Evolutionary conservation across 2,329 filamentous ascomycete genomes (phyloP).

Genomic region (Monilinia aucupariae): DNA sequence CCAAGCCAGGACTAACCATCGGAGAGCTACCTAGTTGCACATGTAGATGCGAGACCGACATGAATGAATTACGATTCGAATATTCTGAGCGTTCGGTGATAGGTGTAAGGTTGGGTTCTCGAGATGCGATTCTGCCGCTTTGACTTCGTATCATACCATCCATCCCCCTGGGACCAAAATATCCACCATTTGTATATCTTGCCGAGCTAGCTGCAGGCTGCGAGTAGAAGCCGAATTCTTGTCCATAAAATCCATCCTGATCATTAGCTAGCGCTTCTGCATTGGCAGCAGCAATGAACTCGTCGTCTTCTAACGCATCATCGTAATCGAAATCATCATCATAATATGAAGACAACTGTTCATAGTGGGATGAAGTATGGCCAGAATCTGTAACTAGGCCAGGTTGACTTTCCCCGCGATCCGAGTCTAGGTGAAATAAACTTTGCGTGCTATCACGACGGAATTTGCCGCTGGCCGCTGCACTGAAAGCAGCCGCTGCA

Average conservation of each 20-base stretch:
- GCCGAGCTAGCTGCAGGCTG: conserved; percentile 42
- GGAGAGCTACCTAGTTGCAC: conserved; percentile 29
- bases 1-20: conserved; percentile 66
- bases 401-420: conserved; percentile 33
- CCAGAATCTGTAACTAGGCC: conserved; percentile 40
- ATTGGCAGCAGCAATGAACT: conserved; percentile 91
- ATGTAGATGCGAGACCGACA: conserved; percentile 46
- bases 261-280: conserved; percentile 89
- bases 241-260: conserved; percentile 88
- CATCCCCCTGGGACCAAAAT: conserved; percentile 72
- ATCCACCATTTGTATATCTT: conserved; percentile 72
- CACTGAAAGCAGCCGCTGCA: conserved; percentile 72
- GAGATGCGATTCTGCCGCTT: conserved; percentile 68
- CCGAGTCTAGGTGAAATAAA: conserved; percentile 26
- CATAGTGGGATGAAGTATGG: conserved; percentile 33
- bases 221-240: conserved; percentile 95
- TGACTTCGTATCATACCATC: conserved; percentile 56
- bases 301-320: conserved; percentile 73
- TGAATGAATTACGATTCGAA: conserved; percentile 84
- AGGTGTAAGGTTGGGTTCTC: conserved; percentile 88
- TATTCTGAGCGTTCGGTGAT: conserved; percentile 96
- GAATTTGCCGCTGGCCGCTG: conserved; percentile 71
- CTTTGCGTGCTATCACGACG: conserved; percentile 44
- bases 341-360: conserved; percentile 34
- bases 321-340: conserved; percentile 49